These are phyloP conservation scores for Fusarium paranaense DNA, from an alignment of 2,329 filamentous ascomycete species.

Conservation along the genomic window DNA sequence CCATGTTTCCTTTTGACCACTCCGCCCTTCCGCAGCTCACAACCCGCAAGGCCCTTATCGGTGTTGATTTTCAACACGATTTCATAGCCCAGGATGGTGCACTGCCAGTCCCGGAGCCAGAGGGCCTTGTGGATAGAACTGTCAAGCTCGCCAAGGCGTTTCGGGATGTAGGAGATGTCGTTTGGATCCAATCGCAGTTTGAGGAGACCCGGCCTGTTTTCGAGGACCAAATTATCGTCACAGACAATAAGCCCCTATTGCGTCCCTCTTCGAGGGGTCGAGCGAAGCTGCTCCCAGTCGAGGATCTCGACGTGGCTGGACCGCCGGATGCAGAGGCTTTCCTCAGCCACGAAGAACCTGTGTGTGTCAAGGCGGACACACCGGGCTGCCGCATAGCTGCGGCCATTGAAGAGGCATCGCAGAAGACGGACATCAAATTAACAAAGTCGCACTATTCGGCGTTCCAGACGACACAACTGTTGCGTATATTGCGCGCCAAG, in stretches of 20 bases:
- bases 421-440: slow-evolving; percentile 62
- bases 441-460: slow-evolving; percentile 90
- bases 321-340: slow-evolving; percentile 58
- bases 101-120: slow-evolving; percentile 72
- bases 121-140: slow-evolving; percentile 75
- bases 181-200: slow-evolving; percentile 88
- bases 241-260: slow-evolving; percentile 47
- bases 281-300: slow-evolving; percentile 20
- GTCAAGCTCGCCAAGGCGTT: slow-evolving; percentile 77
- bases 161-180: slow-evolving; percentile 75
- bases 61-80: slow-evolving; percentile 92
- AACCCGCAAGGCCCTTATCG: slow-evolving; percentile 77
- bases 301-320: slow-evolving; percentile 16
- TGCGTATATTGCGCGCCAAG: slow-evolving; percentile 83
- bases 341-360: slow-evolving; percentile 55
- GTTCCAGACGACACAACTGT: slow-evolving; percentile 78
- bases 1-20: slow-evolving; percentile 69
- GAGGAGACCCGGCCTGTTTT: slow-evolving; percentile 69
- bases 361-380: slow-evolving; percentile 59
- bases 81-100: slow-evolving; percentile 78
- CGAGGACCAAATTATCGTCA: slow-evolving; percentile 62
- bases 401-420: slow-evolving; percentile 57
- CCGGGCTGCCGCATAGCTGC: slow-evolving; percentile 59
- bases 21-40: slow-evolving; percentile 66
- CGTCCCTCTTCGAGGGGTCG: slow-evolving; percentile 24